phyloP scores from a whole-genome alignment of 192 early-diverging fungal species.

The Pilaira anomala region DNA sequence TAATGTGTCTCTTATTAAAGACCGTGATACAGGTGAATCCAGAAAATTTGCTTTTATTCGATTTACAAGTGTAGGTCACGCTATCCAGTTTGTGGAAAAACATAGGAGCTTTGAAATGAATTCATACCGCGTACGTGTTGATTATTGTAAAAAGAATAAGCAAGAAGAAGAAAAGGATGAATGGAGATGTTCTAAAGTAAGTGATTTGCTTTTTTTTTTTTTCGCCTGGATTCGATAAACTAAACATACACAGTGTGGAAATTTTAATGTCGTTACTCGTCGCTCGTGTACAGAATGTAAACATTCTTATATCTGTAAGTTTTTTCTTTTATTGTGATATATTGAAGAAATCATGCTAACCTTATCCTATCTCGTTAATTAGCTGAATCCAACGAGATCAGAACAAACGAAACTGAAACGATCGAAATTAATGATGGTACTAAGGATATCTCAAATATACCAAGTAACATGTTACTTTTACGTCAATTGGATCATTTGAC shows the following conservation, averaged over 20 bases:
- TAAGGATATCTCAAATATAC: constrained; percentile 50
- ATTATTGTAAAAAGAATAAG: constrained; percentile 33
- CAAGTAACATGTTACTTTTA: constrained; percentile 54
- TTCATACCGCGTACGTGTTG: constrained; percentile 32
- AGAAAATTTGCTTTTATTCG: constrained; percentile 43
- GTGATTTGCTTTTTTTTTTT: not conserved
- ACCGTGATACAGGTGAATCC: constrained; percentile 41
- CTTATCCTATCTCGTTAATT: not conserved
- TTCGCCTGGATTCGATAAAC: not conserved
- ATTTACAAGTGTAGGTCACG: constrained; percentile 45
- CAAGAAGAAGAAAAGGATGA: constrained; percentile 22
- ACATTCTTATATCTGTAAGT: constrained; percentile 21
- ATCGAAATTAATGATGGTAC: constrained; percentile 55
- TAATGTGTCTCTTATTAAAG: constrained; percentile 34
- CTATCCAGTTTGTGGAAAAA: constrained; percentile 38
- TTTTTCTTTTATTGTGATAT: not conserved
- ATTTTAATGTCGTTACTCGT: constrained; percentile 26
- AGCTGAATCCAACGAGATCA: constrained; percentile 17
- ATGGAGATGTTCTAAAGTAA: constrained; percentile 34
- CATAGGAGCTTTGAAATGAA: constrained; percentile 35
- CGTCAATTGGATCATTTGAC: constrained; percentile 58
- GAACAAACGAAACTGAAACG: constrained; percentile 26
- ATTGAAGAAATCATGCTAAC: not conserved
- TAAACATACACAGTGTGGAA: constrained; percentile 18
- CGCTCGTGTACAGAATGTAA: constrained; percentile 30